Conservation (phyloP, 106 monocot genomes). For the Dioscorea dumetorum region DNA sequence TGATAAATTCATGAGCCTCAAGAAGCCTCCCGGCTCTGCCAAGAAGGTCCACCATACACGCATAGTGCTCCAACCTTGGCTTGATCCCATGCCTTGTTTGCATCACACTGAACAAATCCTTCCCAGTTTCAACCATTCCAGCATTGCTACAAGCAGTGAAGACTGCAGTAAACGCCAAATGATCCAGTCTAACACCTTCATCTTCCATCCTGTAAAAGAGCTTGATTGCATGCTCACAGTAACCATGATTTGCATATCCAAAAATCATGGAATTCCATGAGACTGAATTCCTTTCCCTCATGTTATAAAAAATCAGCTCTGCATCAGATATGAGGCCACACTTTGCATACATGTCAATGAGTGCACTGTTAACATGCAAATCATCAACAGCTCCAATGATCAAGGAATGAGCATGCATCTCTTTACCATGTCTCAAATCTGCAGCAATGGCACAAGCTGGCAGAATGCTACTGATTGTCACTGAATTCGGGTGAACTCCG, state of each 20-base stretch:
- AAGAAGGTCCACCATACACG: conserved; percentile 63
- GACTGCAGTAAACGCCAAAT: conserved; percentile 48
- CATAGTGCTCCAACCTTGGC: conserved; percentile 61
- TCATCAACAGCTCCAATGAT: conserved; percentile 19
- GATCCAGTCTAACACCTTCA: conserved; percentile 19
- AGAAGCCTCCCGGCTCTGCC: conserved; percentile 38
- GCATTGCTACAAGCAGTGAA: conserved; percentile 57
- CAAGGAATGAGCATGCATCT: conserved; percentile 37
- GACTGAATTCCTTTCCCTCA: conserved; percentile 27
- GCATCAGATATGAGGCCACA: conserved; percentile 46
- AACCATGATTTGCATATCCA: conserved; percentile 37
- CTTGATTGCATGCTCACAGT: conserved; percentile 23
- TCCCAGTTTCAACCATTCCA: conserved; percentile 42
- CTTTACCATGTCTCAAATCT: conserved; percentile 32
- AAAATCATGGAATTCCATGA: conserved; percentile 63
- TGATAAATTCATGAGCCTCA: conserved; percentile 40
- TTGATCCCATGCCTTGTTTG: conserved; percentile 22
- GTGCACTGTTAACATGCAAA: conserved; percentile 32
- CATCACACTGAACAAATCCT: conserved; percentile 31
- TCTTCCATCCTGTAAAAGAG: conserved; percentile 32
- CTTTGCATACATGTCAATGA: conserved; percentile 58
- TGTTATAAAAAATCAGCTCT: conserved; percentile 21
- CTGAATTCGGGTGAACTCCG: conserved; percentile 34
- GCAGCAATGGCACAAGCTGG: conserved; percentile 44
- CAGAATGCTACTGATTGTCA: conserved; percentile 36